Base-by-base conservation (phyloP, 1,284 basidiomycete species). In the Testicularia cyperi region DNA sequence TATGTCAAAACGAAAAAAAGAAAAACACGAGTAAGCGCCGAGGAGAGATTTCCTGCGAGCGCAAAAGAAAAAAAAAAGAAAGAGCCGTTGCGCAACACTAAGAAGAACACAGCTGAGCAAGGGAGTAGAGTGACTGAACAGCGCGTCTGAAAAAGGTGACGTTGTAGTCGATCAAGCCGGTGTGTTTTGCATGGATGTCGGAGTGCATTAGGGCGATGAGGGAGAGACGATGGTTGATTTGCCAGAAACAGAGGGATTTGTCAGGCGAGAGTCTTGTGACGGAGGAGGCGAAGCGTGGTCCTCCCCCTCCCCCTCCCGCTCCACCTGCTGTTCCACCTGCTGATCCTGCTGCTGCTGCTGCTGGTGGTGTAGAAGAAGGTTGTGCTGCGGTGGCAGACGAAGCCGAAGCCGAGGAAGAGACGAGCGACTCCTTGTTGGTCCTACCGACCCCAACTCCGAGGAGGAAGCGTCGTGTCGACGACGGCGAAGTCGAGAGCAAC, bases 161-260 rank as follows among this genome's bases (percentile, higher is more conserved):
- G 69, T 97, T 97, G 78, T 90, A 94, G 76, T 96, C 92, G 31
- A 96, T 83, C 54, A 92, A 80, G 14, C 89, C 90, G 18, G 88
- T 80, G 53, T 87, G 82, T 43, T 83, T 82, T 44, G 90, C 86
- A 72, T 86, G 91, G 14, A 88, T 85, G 30, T 84, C 81, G 2
- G 89, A 88, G 15, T 88, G 86, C 12, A 95, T 77, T 34, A 94
- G 79, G 2, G 88, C 86, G 33, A 96, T 81, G 28, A 97, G 80
- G 0, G 88, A 90, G 5, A 96, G 74, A 28, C 80, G 75, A 27
- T 84, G 83, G 29, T 89, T 90, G 63, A 94, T 85, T 54, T 89
- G 82, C 80, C 92, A 90, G 72, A 90, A 88, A 6, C 88, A 87
- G 41, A 95, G 80, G 8, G 90, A 92, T 13, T 86, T 88, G 37